A percentile compares a stretch with the other conserved stretches of the same genome.
Conservation (phyloP, 2,329 filamentous ascomycete genomes). For the Beauveria bassiana region DNA sequence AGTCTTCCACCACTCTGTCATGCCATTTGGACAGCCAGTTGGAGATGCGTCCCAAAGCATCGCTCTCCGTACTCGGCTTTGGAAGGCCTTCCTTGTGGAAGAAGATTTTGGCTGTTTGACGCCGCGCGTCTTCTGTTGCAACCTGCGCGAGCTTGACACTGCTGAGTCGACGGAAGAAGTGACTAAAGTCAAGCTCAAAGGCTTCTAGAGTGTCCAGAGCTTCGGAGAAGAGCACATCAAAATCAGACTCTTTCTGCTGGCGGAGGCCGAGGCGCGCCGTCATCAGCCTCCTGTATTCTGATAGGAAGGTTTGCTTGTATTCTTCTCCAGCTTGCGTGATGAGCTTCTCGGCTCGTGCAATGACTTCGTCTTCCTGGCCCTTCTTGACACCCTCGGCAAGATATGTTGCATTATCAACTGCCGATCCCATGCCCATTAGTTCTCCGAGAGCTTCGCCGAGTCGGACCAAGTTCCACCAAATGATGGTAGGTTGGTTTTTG, state of each 20-base stretch:
- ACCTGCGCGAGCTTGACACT: constrained; percentile 54
- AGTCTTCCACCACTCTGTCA: constrained; percentile 64
- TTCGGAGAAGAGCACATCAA: constrained; percentile 73
- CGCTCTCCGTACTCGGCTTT: constrained; percentile 50
- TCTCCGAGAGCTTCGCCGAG: constrained; percentile 86
- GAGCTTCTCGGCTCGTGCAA: constrained; percentile 72
- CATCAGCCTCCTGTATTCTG: constrained; percentile 88
- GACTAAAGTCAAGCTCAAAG: constrained; percentile 84
- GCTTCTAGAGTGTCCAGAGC: constrained; percentile 74
- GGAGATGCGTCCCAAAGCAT: constrained; percentile 58
- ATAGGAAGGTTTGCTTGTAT: constrained; percentile 77
- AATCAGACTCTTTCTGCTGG: constrained; percentile 62
- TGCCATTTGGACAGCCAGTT: constrained; percentile 80
- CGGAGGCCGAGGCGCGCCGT: constrained; percentile 68
- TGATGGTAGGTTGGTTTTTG: constrained; percentile 87
- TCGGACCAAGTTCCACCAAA: constrained; percentile 97
- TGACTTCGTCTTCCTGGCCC: constrained; percentile 59
- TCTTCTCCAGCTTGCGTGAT: constrained; percentile 79
- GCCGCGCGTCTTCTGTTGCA: constrained; percentile 54
- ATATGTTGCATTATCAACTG: constrained; percentile 66
- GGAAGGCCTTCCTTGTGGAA: constrained; percentile 70
- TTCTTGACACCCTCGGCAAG: constrained; percentile 58
- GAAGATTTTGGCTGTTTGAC: constrained; percentile 60
- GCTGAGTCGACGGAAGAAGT: constrained; percentile 80
- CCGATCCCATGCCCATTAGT: constrained; percentile 67